Evolutionary conservation across 73 alveolate species (phyloP), one percentile per base, ranked within the genome.

Genomic region (Paramecium caudatum): DNA sequence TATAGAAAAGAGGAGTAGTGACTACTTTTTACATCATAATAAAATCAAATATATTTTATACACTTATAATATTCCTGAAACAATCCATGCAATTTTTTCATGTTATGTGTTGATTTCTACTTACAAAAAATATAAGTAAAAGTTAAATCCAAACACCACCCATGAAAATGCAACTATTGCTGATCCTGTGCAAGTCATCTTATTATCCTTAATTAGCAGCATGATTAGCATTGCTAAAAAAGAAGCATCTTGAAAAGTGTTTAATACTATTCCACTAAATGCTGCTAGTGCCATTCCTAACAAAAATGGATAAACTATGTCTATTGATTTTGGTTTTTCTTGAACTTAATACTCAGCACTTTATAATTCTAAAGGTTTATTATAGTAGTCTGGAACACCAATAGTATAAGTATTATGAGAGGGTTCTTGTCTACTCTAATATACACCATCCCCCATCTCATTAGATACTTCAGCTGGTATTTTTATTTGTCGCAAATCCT

Each of bases 1-100:
- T 95, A 81, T 94, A 94, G 82, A 93, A 94, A 39, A 94, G 70
- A 37, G 96, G 98, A 23, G 95, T 70, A 15, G 95, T 93, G 32
- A 93, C 62, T 10, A 74, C 19, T 68, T 68, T 32, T 68, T 63
- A 32, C 37, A 68, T 68, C 80, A 55, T 55, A 55, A 55, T 27
- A 55, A 55, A 55, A 55, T 55, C 30, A 55, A 55, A 55, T 55
- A 55, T 27, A 55, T 55, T 55, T 55, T 55, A 55, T 55, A 55
- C 30, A 55, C 23, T 55, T 55, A 55, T 55, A 55, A 55, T 10
- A 55, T 55, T 27, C 80, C 8, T 55, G 30, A 55, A 27, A 37
- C 80, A 27, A 55, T 27, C 80, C 80, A 55, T 10, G 46, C 80
- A 27, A 55, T 55, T 55, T 55, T 27, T 55, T 27, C 30, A 21